Conservation (phyloP, 306 rosid species). For the Pyrus bretschneideri region DNA sequence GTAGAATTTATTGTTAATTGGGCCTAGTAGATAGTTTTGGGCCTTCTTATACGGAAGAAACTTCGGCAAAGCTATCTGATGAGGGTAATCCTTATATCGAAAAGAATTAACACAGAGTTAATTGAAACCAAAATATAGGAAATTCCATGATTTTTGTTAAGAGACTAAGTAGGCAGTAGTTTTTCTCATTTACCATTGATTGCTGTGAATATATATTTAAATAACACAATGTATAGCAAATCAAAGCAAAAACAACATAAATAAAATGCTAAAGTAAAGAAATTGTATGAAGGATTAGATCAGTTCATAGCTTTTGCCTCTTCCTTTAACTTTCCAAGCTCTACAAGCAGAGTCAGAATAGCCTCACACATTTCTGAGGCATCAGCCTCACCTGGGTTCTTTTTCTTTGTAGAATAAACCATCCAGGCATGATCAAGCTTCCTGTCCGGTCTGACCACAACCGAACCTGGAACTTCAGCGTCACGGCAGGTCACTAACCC, state of each 20-base stretch:
- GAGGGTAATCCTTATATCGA: too few species aligned
- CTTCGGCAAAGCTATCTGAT: too few species aligned
- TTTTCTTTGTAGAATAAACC: slow-evolving; percentile 66
- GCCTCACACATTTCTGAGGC: slow-evolving; percentile 85
- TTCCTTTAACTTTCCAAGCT: slow-evolving; percentile 40
- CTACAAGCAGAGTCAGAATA: slow-evolving; percentile 56
- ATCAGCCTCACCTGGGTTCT: slow-evolving; percentile 40
- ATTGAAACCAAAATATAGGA: background rate
- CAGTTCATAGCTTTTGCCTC: background rate
- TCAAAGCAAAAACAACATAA: background rate
- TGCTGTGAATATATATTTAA: background rate
- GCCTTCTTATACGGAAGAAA: background rate
- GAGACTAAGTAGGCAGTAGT: too few species aligned
- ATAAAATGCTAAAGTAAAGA: background rate
- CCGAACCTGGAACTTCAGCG: slow-evolving; percentile 84
- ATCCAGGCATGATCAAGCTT: slow-evolving; percentile 89
- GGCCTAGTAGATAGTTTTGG: background rate
- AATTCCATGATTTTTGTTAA: background rate
- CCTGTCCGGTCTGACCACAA: slow-evolving; percentile 54
- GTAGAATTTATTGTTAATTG: background rate
- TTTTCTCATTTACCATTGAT: background rate
- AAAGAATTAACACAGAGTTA: background rate
- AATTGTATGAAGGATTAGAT: background rate
- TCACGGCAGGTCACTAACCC: slow-evolving; percentile 65
- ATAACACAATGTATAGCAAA: too few species aligned